Percentiles rank a stretch among this genome's conserved stretches.
Evolutionary conservation across 2,329 filamentous ascomycete genomes (phyloP).

Genomic region (Penicillium verrucosum): DNA sequence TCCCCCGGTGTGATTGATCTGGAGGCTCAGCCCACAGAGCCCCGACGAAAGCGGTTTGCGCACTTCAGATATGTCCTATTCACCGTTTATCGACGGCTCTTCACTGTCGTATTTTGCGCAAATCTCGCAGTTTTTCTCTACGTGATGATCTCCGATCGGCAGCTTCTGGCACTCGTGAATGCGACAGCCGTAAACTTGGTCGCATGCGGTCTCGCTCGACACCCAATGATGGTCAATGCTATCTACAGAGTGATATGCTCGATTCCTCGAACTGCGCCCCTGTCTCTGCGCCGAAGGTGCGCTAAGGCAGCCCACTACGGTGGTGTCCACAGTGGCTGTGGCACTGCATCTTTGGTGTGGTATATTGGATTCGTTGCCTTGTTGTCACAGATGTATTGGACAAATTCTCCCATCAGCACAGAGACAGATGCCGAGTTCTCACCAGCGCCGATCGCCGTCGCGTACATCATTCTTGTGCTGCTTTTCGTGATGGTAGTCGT

Average conservation of each 20-base stretch:
- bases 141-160: conserved; percentile 34
- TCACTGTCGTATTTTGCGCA: conserved; percentile 37
- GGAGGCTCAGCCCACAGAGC: conserved; percentile 11
- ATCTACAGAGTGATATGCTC: conserved; percentile 47
- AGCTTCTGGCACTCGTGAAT: conserved; percentile 39
- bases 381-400: conserved; percentile 30
- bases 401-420: conserved; percentile 15
- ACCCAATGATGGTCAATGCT: conserved; percentile 52
- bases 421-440: conserved; percentile 19
- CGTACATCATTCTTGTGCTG: conserved; percentile 57
- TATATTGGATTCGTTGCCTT: conserved; percentile 36
- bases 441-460: conserved; percentile 48
- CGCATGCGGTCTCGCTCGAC: conserved; percentile 48
- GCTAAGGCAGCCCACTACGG: conserved; percentile 54
- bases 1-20: conserved; percentile 7
- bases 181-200: conserved; percentile 47
- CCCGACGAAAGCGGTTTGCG: conserved; percentile 10
- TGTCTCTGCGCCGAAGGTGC: conserved; percentile 43
- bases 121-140: conserved; percentile 40
- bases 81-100: conserved; percentile 42
- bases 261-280: conserved; percentile 44
- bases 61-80: conserved; percentile 13
- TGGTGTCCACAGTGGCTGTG: conserved; percentile 53
- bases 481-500: conserved; percentile 59
- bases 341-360: conserved; percentile 48